phyloP scores from a whole-genome alignment of 495 filamentous ascomycete genomes.

The Aspergillus nanangensis region DNA sequence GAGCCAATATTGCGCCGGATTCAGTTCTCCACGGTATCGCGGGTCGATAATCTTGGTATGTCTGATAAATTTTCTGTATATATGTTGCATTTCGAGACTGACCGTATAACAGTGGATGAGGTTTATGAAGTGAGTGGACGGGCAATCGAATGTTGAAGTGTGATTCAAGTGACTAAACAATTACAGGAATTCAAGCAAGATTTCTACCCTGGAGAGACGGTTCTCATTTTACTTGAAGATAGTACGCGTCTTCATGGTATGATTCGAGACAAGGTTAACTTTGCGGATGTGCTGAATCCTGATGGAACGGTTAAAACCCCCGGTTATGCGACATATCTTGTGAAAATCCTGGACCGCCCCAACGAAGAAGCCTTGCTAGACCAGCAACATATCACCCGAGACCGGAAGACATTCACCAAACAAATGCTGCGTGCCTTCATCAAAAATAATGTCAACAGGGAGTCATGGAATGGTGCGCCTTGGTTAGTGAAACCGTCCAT shows the following conservation, averaged over 20 bases:
- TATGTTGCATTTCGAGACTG: slow-evolving; percentile 12
- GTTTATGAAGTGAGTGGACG: slow-evolving; percentile 54
- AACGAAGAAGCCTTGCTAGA: slow-evolving; percentile 75
- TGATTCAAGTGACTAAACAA: slow-evolving; percentile 24
- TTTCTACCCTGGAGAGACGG: slow-evolving; percentile 88
- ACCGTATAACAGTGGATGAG: slow-evolving; percentile 52
- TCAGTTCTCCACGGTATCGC: slow-evolving; percentile 85
- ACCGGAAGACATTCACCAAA: slow-evolving; percentile 93
- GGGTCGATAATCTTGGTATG: slow-evolving; percentile 85
- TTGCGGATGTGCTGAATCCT: slow-evolving; percentile 54
- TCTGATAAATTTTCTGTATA: slow-evolving; percentile 1
- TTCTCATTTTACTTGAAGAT: slow-evolving; percentile 65
- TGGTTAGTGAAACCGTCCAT: slow-evolving; percentile 90
- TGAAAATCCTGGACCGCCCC: slow-evolving; percentile 63
- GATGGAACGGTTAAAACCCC: slow-evolving; percentile 60
- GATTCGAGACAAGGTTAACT: slow-evolving; percentile 83
- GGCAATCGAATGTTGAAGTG: not conserved
- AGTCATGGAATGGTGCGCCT: slow-evolving; percentile 90
- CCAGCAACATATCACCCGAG: slow-evolving; percentile 76
- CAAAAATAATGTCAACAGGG: slow-evolving; percentile 86
- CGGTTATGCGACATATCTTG: slow-evolving; percentile 76
- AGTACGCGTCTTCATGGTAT: slow-evolving; percentile 70
- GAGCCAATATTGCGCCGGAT: slow-evolving; percentile 85
- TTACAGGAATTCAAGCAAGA: slow-evolving; percentile 84
- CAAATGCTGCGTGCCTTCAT: slow-evolving; percentile 90